These are phyloP conservation scores for Triticum timopheevii DNA, from an alignment of 176 grass and related monocot species.

Conservation along the genomic window DNA sequence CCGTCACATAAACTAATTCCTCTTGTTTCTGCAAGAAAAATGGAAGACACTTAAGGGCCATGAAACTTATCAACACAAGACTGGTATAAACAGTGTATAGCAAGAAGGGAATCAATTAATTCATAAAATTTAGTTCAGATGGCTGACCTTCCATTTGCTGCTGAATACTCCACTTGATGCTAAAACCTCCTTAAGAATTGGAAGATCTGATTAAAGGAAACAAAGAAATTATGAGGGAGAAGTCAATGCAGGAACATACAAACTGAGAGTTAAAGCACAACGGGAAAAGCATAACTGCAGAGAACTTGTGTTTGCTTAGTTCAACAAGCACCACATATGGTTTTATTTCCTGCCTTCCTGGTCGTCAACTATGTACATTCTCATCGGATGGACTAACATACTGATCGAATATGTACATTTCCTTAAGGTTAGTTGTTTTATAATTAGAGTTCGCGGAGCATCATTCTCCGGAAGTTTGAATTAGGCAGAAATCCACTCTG, in stretches of 20 bases:
- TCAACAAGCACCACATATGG: background rate
- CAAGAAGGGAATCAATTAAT: conserved; percentile 3
- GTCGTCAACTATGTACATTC: background rate
- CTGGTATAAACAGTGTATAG: conserved; percentile 2
- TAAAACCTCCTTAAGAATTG: conserved; percentile 84
- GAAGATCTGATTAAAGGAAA: conserved; percentile 52
- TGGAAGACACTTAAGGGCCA: background rate
- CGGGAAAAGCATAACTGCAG: background rate
- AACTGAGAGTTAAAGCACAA: background rate
- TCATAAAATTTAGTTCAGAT: background rate
- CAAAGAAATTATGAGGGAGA: conserved; percentile 10
- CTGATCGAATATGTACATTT: background rate
- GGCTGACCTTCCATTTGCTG: conserved; percentile 81
- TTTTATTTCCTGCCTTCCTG: background rate
- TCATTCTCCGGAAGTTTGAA: background rate
- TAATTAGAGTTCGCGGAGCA: background rate
- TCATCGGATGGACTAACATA: background rate
- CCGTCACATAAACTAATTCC: conserved; percentile 71
- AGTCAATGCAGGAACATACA: background rate
- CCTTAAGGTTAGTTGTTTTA: background rate
- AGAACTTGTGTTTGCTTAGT: background rate
- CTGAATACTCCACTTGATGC: conserved; percentile 55
- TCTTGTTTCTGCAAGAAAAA: conserved; percentile 68
- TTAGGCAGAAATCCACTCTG: background rate
- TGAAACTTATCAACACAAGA: background rate